Percentiles rank a stretch among this genome's conserved stretches.
These are phyloP conservation scores for Trichoderma cornu-damae DNA, from an alignment of 2,329 filamentous ascomycete species.

Conservation along the genomic window DNA sequence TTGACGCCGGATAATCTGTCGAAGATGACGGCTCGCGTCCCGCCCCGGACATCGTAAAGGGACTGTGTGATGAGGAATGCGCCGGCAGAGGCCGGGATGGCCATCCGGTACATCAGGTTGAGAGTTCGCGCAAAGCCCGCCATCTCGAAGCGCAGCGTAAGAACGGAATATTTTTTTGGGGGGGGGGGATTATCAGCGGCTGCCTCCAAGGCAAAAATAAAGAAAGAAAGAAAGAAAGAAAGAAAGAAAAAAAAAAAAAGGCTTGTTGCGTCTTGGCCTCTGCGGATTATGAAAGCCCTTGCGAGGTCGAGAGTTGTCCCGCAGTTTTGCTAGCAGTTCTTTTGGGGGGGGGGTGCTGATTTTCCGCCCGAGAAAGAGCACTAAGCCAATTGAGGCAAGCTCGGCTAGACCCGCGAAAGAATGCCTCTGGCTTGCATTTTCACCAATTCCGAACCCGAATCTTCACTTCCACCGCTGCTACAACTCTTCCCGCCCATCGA, in stretches of 20 bases:
- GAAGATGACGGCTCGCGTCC: conserved; percentile 94
- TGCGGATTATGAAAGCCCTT: conserved; percentile 12
- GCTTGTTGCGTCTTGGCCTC: background rate
- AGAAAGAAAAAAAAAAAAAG: no score
- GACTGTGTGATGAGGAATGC: conserved; percentile 67
- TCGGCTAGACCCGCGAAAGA: conserved; percentile 29
- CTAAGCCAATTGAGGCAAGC: conserved; percentile 35
- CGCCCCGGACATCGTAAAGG: conserved; percentile 95
- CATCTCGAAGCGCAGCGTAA: conserved; percentile 35
- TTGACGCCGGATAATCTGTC: conserved; percentile 89
- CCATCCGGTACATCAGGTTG: conserved; percentile 59
- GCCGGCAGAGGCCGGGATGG: conserved; percentile 68
- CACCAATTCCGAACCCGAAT: conserved; percentile 24
- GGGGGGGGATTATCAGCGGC: background rate
- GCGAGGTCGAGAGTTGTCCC: conserved; percentile 2
- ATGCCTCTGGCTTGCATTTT: conserved; percentile 25
- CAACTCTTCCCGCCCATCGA: conserved; percentile 8
- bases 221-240: no score
- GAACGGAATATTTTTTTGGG: background rate
- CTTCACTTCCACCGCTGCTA: conserved; percentile 15
- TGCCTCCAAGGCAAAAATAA: no score
- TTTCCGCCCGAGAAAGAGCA: conserved; percentile 22
- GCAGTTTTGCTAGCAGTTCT: conserved; percentile 1
- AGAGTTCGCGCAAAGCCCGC: conserved; percentile 54
- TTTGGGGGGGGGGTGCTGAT: conserved; percentile 23